Conservation (phyloP, 305 asterid species). For the Euphrasia arctica region DNA sequence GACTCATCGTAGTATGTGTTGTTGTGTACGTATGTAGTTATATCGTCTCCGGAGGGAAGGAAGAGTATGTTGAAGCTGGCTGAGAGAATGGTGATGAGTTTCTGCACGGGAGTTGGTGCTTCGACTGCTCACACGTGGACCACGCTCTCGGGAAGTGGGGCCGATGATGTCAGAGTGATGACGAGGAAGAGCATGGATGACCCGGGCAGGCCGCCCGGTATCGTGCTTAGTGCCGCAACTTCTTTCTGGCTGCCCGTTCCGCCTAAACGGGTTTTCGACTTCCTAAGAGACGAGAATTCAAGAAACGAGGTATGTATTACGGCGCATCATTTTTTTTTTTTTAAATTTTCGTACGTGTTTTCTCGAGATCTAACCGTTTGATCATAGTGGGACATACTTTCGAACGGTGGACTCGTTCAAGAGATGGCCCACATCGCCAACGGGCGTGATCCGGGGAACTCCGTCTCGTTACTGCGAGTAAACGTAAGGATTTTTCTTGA, state of each 20-base stretch:
- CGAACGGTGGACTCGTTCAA: constrained; percentile 95
- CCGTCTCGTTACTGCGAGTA: constrained; percentile 81
- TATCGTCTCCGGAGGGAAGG: constrained; percentile 81
- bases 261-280: constrained; percentile 72
- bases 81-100: constrained; percentile 95
- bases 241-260: constrained; percentile 97
- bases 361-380: too few relatives aligned
- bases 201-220: constrained; percentile 98
- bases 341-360: too few relatives aligned
- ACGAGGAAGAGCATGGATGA: constrained; percentile 96
- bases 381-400: constrained; percentile 88
- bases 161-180: constrained; percentile 94
- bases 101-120: constrained; percentile 94
- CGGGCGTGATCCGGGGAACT: constrained; percentile 87
- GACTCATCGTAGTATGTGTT: background rate
- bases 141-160: constrained; percentile 84
- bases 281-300: constrained; percentile 82
- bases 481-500: constrained; percentile 46
- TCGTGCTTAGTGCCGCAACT: constrained; percentile 94
- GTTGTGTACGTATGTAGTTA: constrained; percentile 37
- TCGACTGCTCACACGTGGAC: constrained; percentile 98
- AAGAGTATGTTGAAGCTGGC: constrained; percentile 92
- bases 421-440: constrained; percentile 98
- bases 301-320: constrained; percentile 65
- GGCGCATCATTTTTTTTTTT: too few relatives aligned